Evolutionary conservation across 1,139 yeast species (phyloP), one percentile per base, ranked within the genome.

Genomic region (Protomyces inundatus): DNA sequence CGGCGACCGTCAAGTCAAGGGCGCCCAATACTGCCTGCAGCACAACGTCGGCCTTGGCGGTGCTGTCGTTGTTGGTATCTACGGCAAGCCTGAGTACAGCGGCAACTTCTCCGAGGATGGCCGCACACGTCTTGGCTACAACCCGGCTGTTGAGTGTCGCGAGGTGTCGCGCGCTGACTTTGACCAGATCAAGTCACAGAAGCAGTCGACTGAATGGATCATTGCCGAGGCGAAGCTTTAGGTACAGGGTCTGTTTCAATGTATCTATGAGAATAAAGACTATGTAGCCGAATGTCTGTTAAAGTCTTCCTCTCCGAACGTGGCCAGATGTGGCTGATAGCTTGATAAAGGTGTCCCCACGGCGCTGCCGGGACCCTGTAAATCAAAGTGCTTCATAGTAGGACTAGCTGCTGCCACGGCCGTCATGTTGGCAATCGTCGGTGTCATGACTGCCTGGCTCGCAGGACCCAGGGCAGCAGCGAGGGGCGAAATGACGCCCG

Each of bases 71-170:
- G 62, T 58, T 40, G 62, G 55, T 33, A 51, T 58, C 52, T 58
- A 58, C 45, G 62, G 62, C n/a, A 39, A 35, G 45, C 62, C 62
- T 4, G 42, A 52, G 52, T 58, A 39, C 36, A 46, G 51, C 16
- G 66, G 16, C 57, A 55, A 37, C 61, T 52, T 64, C 5, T 53
- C 53, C n/a, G 61, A 61, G 36, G 73, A 71, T 54, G 74, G 74
- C 2, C 65, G 72, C 45, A 55, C 65, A 34, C 67, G 74, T 40
- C 58, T 70, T 33, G 74, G 74, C 12, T 72, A 72, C 62, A 72
- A 72, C 61, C 73, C 74, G 7, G 74, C 74, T 12, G 60, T 70
- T 23, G 74, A 72, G 65, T 69, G 70, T 34, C 69, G 70, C 6
- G 71, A 69, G 36, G 65, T 72, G 45, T 70, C 73, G 3, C 33